Conservation (phyloP, 2,329 filamentous ascomycete genomes). For the Arthrobotrys conoides region DNA sequence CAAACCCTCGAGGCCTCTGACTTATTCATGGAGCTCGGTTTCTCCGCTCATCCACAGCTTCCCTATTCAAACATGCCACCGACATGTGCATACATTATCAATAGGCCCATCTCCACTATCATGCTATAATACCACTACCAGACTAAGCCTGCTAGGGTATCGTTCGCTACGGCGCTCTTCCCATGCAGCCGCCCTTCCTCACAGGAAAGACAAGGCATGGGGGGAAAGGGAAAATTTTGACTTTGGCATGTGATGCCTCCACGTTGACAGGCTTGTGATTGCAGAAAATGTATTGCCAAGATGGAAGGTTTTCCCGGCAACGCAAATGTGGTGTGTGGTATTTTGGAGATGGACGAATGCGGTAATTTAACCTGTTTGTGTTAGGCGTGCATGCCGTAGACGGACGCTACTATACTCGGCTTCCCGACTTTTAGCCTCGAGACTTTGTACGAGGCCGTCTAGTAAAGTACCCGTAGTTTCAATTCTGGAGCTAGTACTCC, state of each 20-base stretch:
- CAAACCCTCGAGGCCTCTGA: background rate
- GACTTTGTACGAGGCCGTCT: background rate
- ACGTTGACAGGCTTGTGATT: conserved; percentile 53
- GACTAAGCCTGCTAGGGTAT: conserved; percentile 26
- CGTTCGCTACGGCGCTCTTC: conserved; percentile 35
- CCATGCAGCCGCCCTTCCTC: conserved; percentile 33
- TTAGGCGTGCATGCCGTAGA: conserved; percentile 1
- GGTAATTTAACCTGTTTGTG: conserved; percentile 18
- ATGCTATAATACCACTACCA: conserved; percentile 29
- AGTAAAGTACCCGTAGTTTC: background rate
- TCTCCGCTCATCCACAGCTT: conserved; percentile 48
- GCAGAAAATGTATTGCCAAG: conserved; percentile 19
- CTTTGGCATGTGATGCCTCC: conserved; percentile 46
- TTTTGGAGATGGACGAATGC: conserved; percentile 1
- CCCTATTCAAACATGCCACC: conserved; percentile 41
- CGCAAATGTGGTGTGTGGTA: conserved; percentile 13
- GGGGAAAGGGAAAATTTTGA: conserved; percentile 22
- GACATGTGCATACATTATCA: conserved; percentile 45
- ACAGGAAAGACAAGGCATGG: conserved; percentile 33
- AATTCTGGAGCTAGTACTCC: background rate
- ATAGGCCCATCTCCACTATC: conserved; percentile 24
- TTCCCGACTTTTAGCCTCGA: too few species aligned
- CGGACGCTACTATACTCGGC: conserved; percentile 5
- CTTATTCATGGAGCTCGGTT: conserved; percentile 40
- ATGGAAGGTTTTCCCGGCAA: conserved; percentile 37